phyloP scores from a whole-genome alignment of 257 asterid species.

The Nicotiana attenuata region DNA sequence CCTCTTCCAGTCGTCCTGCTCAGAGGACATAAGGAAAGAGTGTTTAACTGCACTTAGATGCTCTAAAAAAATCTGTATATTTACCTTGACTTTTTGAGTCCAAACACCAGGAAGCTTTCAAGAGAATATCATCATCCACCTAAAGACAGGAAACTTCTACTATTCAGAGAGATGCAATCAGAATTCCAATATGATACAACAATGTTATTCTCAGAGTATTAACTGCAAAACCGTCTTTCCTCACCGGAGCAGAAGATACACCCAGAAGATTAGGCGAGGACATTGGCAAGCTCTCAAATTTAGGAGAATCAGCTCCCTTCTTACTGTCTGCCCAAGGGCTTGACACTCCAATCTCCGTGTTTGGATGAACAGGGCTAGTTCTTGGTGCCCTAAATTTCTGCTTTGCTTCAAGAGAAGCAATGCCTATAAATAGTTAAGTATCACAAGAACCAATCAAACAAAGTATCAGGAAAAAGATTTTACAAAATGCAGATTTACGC shows the following conservation, averaged over 20 bases:
- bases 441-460: background rate
- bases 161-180: background rate
- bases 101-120: conserved; percentile 23
- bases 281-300: conserved; percentile 11
- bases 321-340: conserved; percentile 13
- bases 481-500: background rate
- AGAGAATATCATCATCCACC: conserved; percentile 29
- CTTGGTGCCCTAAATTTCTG: conserved; percentile 72
- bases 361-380: conserved; percentile 33
- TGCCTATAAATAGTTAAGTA: conserved; percentile 64
- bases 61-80: background rate
- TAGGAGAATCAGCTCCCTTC: conserved; percentile 27
- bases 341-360: conserved; percentile 30
- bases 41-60: background rate
- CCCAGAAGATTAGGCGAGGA: conserved; percentile 14
- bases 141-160: conserved; percentile 15
- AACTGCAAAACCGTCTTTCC: background rate
- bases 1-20: conserved; percentile 31
- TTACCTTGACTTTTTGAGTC: conserved; percentile 43
- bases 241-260: background rate
- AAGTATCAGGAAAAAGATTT: background rate
- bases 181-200: background rate
- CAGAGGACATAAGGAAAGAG: background rate
- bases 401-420: conserved; percentile 89
- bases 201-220: conserved; percentile 4